Conservation (phyloP, 495 filamentous ascomycete species). For the Neurospora tetraspora region DNA sequence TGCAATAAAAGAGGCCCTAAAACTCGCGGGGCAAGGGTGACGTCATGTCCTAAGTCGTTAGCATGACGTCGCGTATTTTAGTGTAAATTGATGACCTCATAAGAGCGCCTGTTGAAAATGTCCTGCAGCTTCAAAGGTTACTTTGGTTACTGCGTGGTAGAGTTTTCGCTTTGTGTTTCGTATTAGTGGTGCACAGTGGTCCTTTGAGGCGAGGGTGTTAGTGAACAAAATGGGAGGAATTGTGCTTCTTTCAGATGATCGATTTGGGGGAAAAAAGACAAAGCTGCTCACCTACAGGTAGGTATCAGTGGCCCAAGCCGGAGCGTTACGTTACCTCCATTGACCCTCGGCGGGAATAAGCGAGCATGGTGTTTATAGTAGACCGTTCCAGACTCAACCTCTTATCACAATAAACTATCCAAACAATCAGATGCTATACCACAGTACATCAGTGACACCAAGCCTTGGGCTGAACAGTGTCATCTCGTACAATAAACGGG, state of each 20-base stretch:
- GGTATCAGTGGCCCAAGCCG: neutral
- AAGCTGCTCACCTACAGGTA: neutral
- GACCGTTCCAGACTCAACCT: neutral
- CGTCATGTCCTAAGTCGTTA: neutral
- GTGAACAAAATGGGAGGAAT: neutral
- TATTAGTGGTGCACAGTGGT: neutral
- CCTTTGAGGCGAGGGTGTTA: neutral
- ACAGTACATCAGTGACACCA: neutral
- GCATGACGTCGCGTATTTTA: neutral
- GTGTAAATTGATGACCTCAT: neutral
- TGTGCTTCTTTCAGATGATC: neutral
- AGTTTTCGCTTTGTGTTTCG: neutral
- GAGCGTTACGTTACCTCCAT: neutral
- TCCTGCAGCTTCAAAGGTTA: neutral
- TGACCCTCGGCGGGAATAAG: neutral
- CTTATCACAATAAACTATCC: neutral
- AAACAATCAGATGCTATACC: neutral
- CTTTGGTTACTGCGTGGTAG: neutral
- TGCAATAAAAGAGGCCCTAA: neutral
- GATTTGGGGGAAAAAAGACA: neutral
- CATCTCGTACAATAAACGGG: neutral
- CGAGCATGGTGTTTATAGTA: neutral
- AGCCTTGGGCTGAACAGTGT: neutral
- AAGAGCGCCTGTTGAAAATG: neutral
- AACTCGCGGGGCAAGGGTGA: neutral